Conservation (phyloP, 2,329 filamentous ascomycete species). For the Knufia petricola region DNA sequence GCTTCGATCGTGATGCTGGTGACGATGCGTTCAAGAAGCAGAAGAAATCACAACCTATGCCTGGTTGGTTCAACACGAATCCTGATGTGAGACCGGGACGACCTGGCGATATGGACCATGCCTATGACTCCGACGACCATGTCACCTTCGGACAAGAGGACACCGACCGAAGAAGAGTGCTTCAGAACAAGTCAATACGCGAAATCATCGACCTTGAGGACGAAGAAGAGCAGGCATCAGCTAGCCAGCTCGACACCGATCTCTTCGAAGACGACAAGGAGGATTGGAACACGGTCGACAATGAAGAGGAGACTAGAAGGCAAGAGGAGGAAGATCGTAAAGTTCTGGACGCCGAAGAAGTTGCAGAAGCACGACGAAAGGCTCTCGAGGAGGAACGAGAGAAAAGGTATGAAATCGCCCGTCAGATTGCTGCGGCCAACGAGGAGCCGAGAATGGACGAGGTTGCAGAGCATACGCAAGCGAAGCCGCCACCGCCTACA, state of each 20-base stretch:
- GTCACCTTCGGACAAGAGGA: constrained; percentile 6
- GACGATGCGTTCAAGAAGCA: constrained; percentile 23
- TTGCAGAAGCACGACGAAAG: constrained; percentile 13
- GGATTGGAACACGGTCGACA: constrained; percentile 26
- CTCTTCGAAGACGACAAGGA: constrained; percentile 24
- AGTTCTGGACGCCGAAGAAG: constrained; percentile 8
- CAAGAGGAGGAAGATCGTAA: constrained; percentile 24
- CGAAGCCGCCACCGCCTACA: constrained; percentile 30
- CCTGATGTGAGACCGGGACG: constrained; percentile 25
- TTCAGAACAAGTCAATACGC: constrained; percentile 26
- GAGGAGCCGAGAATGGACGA: constrained; percentile 32
- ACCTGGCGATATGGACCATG: constrained; percentile 7
- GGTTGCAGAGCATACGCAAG: constrained; percentile 34
- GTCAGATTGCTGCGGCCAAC: constrained; percentile 20
- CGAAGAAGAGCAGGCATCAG: constrained; percentile 24
- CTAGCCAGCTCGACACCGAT: constrained; percentile 21
- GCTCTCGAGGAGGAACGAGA: constrained; percentile 32
- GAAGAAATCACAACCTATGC: constrained; percentile 29
- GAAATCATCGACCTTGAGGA: constrained; percentile 35
- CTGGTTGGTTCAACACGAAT: constrained; percentile 38
- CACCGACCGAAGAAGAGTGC: constrained; percentile 12
- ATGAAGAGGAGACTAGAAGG: constrained; percentile 25
- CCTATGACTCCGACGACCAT: constrained; percentile 22
- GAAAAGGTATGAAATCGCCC: constrained; percentile 30
- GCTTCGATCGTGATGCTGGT: constrained; percentile 49